Conservation (phyloP, 1,139 yeast species). For the Geotrichum australiense region DNA sequence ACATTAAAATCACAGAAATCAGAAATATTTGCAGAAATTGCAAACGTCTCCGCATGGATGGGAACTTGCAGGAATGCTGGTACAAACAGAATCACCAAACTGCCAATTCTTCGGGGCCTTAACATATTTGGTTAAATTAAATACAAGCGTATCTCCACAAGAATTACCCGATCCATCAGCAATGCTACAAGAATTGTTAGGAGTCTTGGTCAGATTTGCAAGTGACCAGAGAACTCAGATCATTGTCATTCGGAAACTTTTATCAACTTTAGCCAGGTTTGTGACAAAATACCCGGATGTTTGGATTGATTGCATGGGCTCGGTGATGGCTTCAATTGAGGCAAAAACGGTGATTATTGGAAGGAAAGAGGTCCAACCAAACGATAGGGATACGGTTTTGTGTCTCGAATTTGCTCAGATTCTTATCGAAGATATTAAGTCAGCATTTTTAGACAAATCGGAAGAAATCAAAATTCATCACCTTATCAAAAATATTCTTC, state of each 20-base stretch:
- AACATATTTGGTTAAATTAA: conserved; percentile 48
- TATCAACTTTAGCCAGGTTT: conserved; percentile 29
- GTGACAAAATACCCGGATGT: conserved; percentile 30
- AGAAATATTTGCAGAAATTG: conserved; percentile 41
- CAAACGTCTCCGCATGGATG: conserved; percentile 48
- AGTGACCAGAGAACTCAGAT: conserved; percentile 18
- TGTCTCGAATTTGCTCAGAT: conserved; percentile 26
- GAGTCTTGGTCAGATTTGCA: conserved; percentile 24
- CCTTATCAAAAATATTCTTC: conserved; percentile 8
- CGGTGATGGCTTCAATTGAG: conserved; percentile 19
- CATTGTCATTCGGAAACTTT: conserved; percentile 33
- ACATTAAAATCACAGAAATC: conserved; percentile 29
- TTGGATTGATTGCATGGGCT: conserved; percentile 29
- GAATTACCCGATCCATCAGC: conserved; percentile 10
- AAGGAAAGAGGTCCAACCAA: conserved; percentile 2
- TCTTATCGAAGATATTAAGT: conserved; percentile 25
- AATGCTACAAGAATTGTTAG: conserved; percentile 27
- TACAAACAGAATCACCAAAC: conserved; percentile 36
- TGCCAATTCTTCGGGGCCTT: conserved; percentile 60
- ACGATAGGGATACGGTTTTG: conserved; percentile 9
- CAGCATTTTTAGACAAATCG: conserved; percentile 8
- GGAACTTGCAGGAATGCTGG: conserved; percentile 41
- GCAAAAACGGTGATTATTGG: conserved; percentile 1
- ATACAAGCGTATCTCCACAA: conserved; percentile 19
- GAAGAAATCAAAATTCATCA: conserved; percentile 9